These are phyloP conservation scores for Ceratobasidium sp. DNA, from an alignment of 1,284 basidiomycete species.

Conservation along the genomic window DNA sequence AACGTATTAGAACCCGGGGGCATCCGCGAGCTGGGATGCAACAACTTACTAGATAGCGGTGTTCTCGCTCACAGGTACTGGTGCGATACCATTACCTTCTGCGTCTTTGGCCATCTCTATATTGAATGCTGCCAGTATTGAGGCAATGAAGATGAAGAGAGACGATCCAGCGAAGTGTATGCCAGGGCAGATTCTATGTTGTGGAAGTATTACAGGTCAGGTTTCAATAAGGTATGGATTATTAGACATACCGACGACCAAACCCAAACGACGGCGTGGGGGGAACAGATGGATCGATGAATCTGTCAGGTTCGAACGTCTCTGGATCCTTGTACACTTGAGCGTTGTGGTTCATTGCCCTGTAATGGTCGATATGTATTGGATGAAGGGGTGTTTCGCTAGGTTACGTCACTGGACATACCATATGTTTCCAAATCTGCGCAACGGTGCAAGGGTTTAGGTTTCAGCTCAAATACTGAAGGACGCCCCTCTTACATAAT, in stretches of 20 bases:
- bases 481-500: neutral
- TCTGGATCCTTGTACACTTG: slow-evolving; percentile 59
- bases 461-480: neutral
- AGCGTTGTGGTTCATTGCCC: slow-evolving; percentile 62
- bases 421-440: slow-evolving; percentile 51
- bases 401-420: neutral
- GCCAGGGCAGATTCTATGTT: neutral
- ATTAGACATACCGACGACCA: neutral
- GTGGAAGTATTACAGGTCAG: too few species aligned
- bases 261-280: neutral
- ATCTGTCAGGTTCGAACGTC: slow-evolving; percentile 60
- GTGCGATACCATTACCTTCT: neutral
- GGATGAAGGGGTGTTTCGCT: neutral
- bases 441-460: slow-evolving; percentile 59
- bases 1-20: too few species aligned
- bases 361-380: slow-evolving; percentile 52
- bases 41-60: neutral
- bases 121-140: neutral
- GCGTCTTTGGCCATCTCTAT: neutral
- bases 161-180: slow-evolving; percentile 5
- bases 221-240: neutral
- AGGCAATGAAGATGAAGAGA: slow-evolving; percentile 1
- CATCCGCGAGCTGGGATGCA: too few species aligned
- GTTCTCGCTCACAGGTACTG: neutral
- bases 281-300: slow-evolving; percentile 49